Conservation (phyloP, 2,329 filamentous ascomycete species). For the Pezicula carpinea region DNA sequence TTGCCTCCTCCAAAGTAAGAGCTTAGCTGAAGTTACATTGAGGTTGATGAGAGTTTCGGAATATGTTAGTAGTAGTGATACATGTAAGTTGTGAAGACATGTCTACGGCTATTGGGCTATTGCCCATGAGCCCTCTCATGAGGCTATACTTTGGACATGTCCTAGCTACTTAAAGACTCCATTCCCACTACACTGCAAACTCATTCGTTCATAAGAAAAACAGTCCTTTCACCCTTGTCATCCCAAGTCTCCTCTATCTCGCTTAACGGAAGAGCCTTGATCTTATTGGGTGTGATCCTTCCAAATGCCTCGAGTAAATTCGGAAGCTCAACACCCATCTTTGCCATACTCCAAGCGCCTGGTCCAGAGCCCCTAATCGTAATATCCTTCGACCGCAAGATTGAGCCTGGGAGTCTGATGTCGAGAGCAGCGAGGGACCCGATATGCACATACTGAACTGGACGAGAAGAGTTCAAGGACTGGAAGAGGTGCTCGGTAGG, state of each 20-base stretch:
- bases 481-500: slow-evolving; percentile 36
- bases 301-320: slow-evolving; percentile 28
- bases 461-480: slow-evolving; percentile 34
- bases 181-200: too few relatives aligned
- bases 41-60: too few relatives aligned
- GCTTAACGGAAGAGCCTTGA: slow-evolving; percentile 23
- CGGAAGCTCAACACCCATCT: slow-evolving; percentile 27
- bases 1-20: too few relatives aligned
- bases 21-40: too few relatives aligned
- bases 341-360: slow-evolving; percentile 35
- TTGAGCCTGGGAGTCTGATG: slow-evolving; percentile 27
- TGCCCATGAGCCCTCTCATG: too few relatives aligned
- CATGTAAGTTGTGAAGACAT: too few relatives aligned
- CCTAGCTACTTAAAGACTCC: too few relatives aligned
- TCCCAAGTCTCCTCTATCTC: slow-evolving; percentile 31
- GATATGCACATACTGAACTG: slow-evolving; percentile 49
- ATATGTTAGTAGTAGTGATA: too few relatives aligned
- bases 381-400: slow-evolving; percentile 45
- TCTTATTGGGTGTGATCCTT: slow-evolving; percentile 24
- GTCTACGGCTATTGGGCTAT: too few relatives aligned
- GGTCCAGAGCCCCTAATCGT: slow-evolving; percentile 42
- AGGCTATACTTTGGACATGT: too few relatives aligned
- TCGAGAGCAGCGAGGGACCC: slow-evolving; percentile 36
- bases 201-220: slow-evolving; percentile 4
- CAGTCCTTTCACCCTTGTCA: slow-evolving; percentile 15